Evolutionary conservation across 129 eudicot species (phyloP).

Genomic region (Chrysanthemum makinoi): DNA sequence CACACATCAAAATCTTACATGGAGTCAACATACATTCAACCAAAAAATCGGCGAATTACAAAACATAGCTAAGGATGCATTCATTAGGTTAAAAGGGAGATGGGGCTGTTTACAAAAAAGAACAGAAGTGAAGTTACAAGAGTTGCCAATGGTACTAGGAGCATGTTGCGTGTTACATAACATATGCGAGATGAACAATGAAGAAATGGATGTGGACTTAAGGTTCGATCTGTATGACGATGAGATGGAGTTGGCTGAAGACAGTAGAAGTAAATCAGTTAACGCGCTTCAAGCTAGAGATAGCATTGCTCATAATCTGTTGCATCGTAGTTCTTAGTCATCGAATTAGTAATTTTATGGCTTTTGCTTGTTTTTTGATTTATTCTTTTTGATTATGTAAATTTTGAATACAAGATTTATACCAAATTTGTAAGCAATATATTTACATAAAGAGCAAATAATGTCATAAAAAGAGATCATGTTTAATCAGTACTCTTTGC

Average conservation of each 20-base stretch:
- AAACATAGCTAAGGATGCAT: slow-evolving; percentile 53
- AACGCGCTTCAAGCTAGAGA: slow-evolving; percentile 56
- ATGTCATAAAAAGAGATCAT: no score
- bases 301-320: slow-evolving; percentile 59
- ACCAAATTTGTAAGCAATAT: no score
- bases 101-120: slow-evolving; percentile 79
- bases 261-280: slow-evolving; percentile 30
- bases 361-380: no score
- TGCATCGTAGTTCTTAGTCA: slow-evolving; percentile 36
- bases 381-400: no score
- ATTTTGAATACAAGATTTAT: no score
- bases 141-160: slow-evolving; percentile 66
- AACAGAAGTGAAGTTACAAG: slow-evolving; percentile 66
- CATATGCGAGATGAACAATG: slow-evolving; percentile 64
- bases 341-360: not conserved
- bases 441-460: no score
- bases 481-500: no score
- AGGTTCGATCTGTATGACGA: slow-evolving; percentile 64
- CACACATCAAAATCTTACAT: slow-evolving; percentile 52
- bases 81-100: slow-evolving; percentile 61
- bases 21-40: slow-evolving; percentile 68
- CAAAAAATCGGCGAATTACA: slow-evolving; percentile 42
- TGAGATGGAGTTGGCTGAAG: slow-evolving; percentile 45
- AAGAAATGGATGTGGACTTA: slow-evolving; percentile 42
- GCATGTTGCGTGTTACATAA: slow-evolving; percentile 79